A percentile compares a stretch with the other conserved stretches of the same genome.
Conservation (phyloP, 352 stramenopile genomes). For the Phytophthora sojae region DNA sequence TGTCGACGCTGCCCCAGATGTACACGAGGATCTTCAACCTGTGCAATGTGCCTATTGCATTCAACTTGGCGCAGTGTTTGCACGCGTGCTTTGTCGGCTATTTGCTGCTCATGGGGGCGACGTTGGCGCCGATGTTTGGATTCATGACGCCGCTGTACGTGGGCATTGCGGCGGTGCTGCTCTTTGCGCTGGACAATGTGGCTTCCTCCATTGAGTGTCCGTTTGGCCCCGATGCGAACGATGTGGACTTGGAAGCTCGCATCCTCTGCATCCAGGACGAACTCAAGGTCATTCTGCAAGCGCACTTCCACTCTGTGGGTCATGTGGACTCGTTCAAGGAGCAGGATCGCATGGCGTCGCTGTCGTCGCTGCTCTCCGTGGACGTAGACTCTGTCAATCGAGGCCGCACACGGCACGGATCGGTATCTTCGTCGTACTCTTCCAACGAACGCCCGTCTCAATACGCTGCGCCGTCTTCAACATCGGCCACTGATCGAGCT, state of each 20-base stretch:
- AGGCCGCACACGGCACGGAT: conserved; percentile 38
- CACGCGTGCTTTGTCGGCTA: conserved; percentile 52
- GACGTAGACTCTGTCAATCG: conserved; percentile 40
- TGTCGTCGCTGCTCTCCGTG: conserved; percentile 53
- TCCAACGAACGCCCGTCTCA: conserved; percentile 48
- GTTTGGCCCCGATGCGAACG: conserved; percentile 46
- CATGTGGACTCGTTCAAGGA: conserved; percentile 52
- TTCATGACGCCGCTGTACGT: conserved; percentile 43
- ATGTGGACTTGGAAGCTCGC: conserved; percentile 51
- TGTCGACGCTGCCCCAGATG: conserved; percentile 58
- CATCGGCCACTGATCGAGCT: conserved; percentile 46
- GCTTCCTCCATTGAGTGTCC: conserved; percentile 62
- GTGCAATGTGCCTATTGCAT: conserved; percentile 56
- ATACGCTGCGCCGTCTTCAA: conserved; percentile 42
- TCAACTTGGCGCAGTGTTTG: conserved; percentile 56
- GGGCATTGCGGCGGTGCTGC: conserved; percentile 45
- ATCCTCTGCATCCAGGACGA: conserved; percentile 64
- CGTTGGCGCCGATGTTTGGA: conserved; percentile 24
- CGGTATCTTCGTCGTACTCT: conserved; percentile 58
- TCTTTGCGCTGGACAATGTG: conserved; percentile 61
- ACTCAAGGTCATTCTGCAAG: conserved; percentile 59
- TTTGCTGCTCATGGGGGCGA: conserved; percentile 46
- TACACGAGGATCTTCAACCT: conserved; percentile 62
- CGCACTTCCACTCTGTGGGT: conserved; percentile 57
- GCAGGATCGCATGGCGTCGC: conserved; percentile 51